These are phyloP conservation scores for Metschnikowia drakensbergensis DNA, from an alignment of 805 yeast genomes.

Conservation along the genomic window DNA sequence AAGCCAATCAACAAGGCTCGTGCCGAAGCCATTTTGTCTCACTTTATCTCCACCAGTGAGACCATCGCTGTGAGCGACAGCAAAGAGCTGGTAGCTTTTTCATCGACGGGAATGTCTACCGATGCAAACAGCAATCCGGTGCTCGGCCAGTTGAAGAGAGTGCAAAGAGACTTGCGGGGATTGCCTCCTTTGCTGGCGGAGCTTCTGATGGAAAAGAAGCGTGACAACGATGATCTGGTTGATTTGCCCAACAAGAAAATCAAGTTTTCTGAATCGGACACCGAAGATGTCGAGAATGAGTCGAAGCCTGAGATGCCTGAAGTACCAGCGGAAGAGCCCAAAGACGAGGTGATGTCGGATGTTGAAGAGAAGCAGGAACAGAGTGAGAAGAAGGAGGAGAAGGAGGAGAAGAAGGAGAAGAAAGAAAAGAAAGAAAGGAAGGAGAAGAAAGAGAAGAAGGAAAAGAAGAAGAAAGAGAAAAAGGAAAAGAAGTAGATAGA, in stretches of 20 bases:
- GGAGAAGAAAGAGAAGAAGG: conserved; percentile 11
- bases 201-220: conserved; percentile 10
- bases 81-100: conserved; percentile 20
- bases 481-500: conserved; percentile 14
- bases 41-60: conserved; percentile 41
- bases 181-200: conserved; percentile 56
- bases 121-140: conserved; percentile 37
- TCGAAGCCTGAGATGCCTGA: not conserved
- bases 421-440: not conserved
- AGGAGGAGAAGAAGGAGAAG: not conserved
- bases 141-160: conserved; percentile 61
- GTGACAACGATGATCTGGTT: conserved; percentile 6
- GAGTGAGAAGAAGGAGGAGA: not conserved
- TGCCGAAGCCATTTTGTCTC: conserved; percentile 45
- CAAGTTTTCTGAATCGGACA: conserved; percentile 17
- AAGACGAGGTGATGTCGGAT: conserved; percentile 2
- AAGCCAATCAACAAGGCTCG: conserved; percentile 33
- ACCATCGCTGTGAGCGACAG: conserved; percentile 27
- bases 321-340: conserved; percentile 5
- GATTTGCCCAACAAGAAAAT: conserved; percentile 24
- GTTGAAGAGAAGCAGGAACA: not conserved
- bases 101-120: conserved; percentile 30
- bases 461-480: conserved; percentile 21
- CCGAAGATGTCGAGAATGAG: conserved; percentile 7
- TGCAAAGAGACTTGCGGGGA: conserved; percentile 77